Percentiles rank a stretch among this genome's conserved stretches.
Conservation (phyloP, 495 filamentous ascomycete genomes). For the Penicillium macrosclerotiorum region DNA sequence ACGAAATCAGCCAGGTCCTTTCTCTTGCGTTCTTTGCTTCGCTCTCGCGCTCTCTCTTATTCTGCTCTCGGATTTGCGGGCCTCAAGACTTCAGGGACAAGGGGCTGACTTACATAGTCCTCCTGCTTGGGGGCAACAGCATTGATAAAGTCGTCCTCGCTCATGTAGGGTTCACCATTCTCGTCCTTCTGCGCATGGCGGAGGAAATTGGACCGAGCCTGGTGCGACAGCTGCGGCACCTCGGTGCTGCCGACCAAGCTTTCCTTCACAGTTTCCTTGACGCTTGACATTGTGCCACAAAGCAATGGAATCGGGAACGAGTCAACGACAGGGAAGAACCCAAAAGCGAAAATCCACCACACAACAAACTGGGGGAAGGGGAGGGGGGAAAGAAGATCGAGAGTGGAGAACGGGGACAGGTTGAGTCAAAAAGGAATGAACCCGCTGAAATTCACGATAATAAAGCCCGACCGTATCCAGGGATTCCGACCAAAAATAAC, state of each 20-base stretch:
- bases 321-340: conserved; percentile 3
- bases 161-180: conserved; percentile 77
- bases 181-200: conserved; percentile 75
- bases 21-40: conserved; percentile 2
- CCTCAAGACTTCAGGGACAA: no score
- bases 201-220: conserved; percentile 70
- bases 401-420: conserved; percentile 19
- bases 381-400: conserved; percentile 11
- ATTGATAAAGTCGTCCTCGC: conserved; percentile 78
- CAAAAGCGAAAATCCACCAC: conserved; percentile 12
- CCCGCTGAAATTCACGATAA: conserved; percentile 10
- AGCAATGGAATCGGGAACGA: conserved; percentile 8
- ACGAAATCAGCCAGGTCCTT: conserved; percentile 13
- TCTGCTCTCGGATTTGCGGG: no score
- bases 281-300: conserved; percentile 46
- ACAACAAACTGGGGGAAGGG: conserved; percentile 17
- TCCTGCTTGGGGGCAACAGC: conserved; percentile 85
- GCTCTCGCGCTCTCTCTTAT: no score
- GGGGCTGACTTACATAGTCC: conserved; percentile 74
- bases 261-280: conserved; percentile 75
- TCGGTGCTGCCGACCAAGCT: conserved; percentile 66
- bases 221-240: conserved; percentile 61
- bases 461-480: no score
- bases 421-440: conserved; percentile 29
- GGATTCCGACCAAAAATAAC: conserved; percentile 8